Evolutionary conservation across 2,329 filamentous ascomycete species (phyloP).

Genomic region (Sarocladium oryzae): DNA sequence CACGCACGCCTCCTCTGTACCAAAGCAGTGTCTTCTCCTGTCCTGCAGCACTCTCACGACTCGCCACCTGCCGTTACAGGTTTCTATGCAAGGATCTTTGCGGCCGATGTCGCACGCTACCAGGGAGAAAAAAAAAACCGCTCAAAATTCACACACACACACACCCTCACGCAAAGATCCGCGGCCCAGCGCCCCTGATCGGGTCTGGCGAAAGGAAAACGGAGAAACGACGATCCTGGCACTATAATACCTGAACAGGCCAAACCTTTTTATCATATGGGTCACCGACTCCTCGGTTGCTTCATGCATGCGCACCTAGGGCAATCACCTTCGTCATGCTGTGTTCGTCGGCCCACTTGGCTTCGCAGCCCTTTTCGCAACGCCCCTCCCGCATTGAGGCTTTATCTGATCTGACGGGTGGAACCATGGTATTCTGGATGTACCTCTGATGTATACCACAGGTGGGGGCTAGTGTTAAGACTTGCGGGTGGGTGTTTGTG

Average conservation of each 20-base stretch:
- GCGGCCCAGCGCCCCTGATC: neutral
- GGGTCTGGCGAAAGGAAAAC: neutral
- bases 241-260: neutral
- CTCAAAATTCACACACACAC: neutral
- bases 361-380: neutral
- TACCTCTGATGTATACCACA: neutral
- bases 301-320: too few relatives aligned
- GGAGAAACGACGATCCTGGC: conserved; percentile 2
- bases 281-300: too few relatives aligned
- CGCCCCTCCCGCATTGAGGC: neutral
- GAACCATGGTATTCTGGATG: neutral
- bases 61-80: too few relatives aligned
- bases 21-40: too few relatives aligned
- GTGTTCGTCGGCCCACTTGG: conserved; percentile 1
- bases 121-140: neutral
- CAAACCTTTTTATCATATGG: conserved; percentile 7
- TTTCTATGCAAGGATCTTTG: neutral
- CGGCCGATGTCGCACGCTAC: neutral
- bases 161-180: neutral
- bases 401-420: conserved; percentile 9
- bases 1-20: too few relatives aligned
- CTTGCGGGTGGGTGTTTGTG: neutral
- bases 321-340: neutral
- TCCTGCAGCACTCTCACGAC: too few relatives aligned
- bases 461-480: neutral